These are phyloP conservation scores for Kazachstania bromeliacearum DNA, from an alignment of 805 yeast genomes.

Conservation along the genomic window DNA sequence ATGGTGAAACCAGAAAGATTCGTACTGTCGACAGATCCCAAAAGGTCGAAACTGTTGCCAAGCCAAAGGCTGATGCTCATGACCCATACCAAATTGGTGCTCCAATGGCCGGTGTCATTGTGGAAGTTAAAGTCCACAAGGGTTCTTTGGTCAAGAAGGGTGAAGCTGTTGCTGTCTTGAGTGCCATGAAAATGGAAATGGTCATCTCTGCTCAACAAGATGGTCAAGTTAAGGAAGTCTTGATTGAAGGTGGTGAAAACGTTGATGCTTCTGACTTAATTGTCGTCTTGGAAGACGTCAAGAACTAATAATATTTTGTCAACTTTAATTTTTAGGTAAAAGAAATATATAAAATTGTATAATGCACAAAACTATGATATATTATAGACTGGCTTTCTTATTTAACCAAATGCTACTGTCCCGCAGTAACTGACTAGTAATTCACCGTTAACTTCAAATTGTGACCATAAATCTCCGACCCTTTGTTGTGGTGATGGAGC, in stretches of 20 bases:
- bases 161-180: constrained; percentile 83
- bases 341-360: neutral
- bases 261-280: constrained; percentile 92
- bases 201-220: constrained; percentile 85
- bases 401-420: constrained; percentile 28
- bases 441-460: constrained; percentile 25
- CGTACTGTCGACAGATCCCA: constrained; percentile 82
- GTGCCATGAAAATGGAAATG: constrained; percentile 99
- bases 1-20: constrained; percentile 97
- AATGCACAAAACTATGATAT: neutral
- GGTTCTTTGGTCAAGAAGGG: constrained; percentile 93
- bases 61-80: constrained; percentile 83
- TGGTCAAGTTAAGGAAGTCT: constrained; percentile 72
- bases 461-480: constrained; percentile 27
- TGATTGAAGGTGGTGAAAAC: constrained; percentile 82
- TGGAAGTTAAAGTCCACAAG: constrained; percentile 84
- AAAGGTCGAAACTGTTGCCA: constrained; percentile 72
- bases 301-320: constrained; percentile 1
- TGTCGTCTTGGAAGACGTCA: constrained; percentile 39
- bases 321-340: neutral
- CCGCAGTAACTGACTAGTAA: constrained; percentile 30
- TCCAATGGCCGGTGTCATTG: constrained; percentile 98
- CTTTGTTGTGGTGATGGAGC: constrained; percentile 30
- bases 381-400: neutral
- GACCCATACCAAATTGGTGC: constrained; percentile 93